Conservation (phyloP, 208 protist genomes). For the Spongospora subterranea region DNA sequence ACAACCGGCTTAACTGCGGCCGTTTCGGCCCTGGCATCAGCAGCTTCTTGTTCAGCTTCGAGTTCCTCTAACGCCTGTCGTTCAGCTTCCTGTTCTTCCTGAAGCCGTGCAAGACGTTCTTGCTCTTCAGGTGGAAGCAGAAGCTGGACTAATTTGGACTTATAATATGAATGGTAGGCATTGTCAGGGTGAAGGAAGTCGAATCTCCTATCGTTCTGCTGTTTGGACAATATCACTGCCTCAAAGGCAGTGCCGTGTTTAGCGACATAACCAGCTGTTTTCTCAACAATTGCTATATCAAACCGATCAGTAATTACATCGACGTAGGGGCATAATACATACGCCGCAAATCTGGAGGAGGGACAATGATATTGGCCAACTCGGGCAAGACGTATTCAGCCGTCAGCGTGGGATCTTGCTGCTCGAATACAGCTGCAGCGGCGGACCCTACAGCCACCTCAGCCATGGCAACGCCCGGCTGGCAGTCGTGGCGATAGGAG, state of each 20-base stretch:
- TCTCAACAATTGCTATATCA: slow-evolving; percentile 35
- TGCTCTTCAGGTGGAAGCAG: slow-evolving; percentile 20
- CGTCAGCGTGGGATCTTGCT: not conserved
- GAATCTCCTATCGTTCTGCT: slow-evolving; percentile 49
- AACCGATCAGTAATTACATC: not conserved
- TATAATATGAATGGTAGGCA: slow-evolving; percentile 42
- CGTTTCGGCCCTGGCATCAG: not conserved
- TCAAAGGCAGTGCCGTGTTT: slow-evolving; percentile 49
- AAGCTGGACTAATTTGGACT: slow-evolving; percentile 48
- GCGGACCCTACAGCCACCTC: too few relatives aligned
- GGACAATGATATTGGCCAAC: slow-evolving; percentile 8
- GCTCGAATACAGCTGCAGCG: too few relatives aligned
- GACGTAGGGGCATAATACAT: not conserved
- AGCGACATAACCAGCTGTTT: slow-evolving; percentile 36
- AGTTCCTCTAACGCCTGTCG: not conserved
- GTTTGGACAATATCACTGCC: slow-evolving; percentile 38
- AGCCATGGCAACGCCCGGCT: too few relatives aligned
- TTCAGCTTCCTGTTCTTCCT: slow-evolving; percentile 3
- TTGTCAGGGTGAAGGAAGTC: slow-evolving; percentile 46
- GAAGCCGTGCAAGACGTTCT: not conserved
- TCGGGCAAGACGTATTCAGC: slow-evolving; percentile 42
- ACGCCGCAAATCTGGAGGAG: slow-evolving; percentile 18
- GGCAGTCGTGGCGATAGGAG: too few relatives aligned
- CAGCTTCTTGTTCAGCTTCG: not conserved
- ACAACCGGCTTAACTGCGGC: not conserved